Base-by-base conservation (phyloP, 164 flowering plant species). In the Piper betle region DNA sequence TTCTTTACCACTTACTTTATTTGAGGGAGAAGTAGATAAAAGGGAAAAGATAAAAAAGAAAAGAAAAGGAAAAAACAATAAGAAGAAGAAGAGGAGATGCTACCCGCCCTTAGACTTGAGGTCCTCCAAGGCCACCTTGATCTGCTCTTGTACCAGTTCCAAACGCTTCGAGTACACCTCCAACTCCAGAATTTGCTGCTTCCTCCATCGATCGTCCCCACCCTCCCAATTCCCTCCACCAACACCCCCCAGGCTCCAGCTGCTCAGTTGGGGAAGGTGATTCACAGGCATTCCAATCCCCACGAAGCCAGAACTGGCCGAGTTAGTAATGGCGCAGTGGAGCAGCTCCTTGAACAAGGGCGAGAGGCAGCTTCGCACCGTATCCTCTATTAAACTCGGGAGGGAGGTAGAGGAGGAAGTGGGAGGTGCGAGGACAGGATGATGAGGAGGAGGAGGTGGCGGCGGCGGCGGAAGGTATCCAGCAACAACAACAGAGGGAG, bases 131-230 rank as follows among this genome's bases (percentile, higher is more conserved):
- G 84, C 74, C 41, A 65, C 71, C 70, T 80, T 81, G 53, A 93
- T 83, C 73, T 90, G 95, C 64, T 93, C 95, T 75, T 90, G 97
- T 38, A 93, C 88, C 82, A 93, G 69, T 62, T 93, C 97, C 70
- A 93, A 69, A 62, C 99, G 62, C 76, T 80, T 90, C 2, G 88
- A 79, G 40, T 86, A 90, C 50, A 93, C 97, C 79, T 93, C 99
- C 76, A 93, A 74, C 72, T 93, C 99, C 81, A 90, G 67, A 38
- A 93, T 88, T 71, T 90, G 97, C 62, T 93, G 97, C 72, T 85
- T 85, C 80, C 87, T 87, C 99, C 99, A 94, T 75, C 69, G 82
- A 74, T 91, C 91, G 62, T 91, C 97, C 65, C 66, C 70, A 66
- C 66, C 68, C 59, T 71, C 84, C 50, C 70, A 78, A 17, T 77